phyloP scores from a whole-genome alignment of 805 yeast genomes.

The Candida coquimbonensis region DNA sequence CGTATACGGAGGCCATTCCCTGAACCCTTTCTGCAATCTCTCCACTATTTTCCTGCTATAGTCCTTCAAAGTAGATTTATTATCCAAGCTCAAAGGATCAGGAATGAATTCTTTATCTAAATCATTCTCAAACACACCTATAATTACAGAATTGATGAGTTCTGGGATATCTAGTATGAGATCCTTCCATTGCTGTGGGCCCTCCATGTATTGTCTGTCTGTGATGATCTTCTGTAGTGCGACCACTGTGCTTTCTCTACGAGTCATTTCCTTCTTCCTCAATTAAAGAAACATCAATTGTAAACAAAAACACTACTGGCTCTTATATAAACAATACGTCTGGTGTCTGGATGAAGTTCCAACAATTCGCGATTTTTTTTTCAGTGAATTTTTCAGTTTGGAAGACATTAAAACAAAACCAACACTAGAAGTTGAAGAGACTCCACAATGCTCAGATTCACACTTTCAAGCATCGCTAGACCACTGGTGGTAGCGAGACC shows the following conservation, averaged over 20 bases:
- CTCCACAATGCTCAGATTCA: slow-evolving; percentile 1
- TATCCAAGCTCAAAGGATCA: slow-evolving; percentile 8
- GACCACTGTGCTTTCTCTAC: not conserved
- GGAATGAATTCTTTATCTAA: slow-evolving; percentile 1
- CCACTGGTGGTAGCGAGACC: slow-evolving; percentile 1
- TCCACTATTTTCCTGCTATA: slow-evolving; percentile 6
- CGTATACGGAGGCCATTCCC: slow-evolving; percentile 39
- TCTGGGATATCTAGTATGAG: slow-evolving; percentile 7
- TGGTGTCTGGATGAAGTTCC: slow-evolving; percentile 5
- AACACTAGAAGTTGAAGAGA: not conserved
- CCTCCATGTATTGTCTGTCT: not conserved
- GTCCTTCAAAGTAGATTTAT: slow-evolving; percentile 4
- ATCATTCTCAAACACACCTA: slow-evolving; percentile 1
- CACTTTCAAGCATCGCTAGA: not conserved
- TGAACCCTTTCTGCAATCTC: slow-evolving; percentile 9
- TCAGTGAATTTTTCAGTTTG: slow-evolving; percentile 3
- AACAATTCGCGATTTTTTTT: not conserved
- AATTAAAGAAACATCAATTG: too few species aligned
- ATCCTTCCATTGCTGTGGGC: slow-evolving; percentile 2
- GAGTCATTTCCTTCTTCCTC: not conserved
- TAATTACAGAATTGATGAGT: slow-evolving; percentile 7
- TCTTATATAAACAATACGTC: too few species aligned
- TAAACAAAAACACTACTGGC: too few species aligned
- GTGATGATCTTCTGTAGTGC: slow-evolving; percentile 1
- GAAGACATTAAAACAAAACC: not conserved